A percentile compares a stretch with the other conserved stretches of the same genome.
Evolutionary conservation across 805 yeast genomes (phyloP).

Genomic region (Cyberlindnera galapagoensis): DNA sequence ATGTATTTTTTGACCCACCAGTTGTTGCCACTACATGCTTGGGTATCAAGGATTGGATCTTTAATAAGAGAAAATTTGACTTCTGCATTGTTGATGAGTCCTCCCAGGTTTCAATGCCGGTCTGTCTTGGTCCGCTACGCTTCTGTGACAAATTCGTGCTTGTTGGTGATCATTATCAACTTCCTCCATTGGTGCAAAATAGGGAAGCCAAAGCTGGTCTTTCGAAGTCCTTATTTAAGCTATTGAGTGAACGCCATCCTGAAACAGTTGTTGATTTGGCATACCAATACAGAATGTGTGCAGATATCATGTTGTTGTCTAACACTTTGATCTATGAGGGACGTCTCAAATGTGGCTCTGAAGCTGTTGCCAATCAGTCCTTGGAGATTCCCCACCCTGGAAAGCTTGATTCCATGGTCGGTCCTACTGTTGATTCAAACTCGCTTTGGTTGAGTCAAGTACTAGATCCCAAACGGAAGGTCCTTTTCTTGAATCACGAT

Average conservation of each 20-base stretch:
- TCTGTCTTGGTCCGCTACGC: conserved; percentile 81
- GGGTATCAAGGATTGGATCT: conserved; percentile 60
- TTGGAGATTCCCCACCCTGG: conserved; percentile 40
- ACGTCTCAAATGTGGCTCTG: conserved; percentile 68
- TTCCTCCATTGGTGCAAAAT: conserved; percentile 80
- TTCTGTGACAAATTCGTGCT: conserved; percentile 73
- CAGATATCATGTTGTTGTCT: conserved; percentile 78
- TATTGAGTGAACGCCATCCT: conserved; percentile 68
- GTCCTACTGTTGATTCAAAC: conserved; percentile 1
- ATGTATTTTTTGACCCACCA: conserved; percentile 46
- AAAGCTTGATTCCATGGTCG: conserved; percentile 5
- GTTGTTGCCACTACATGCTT: conserved; percentile 89
- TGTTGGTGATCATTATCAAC: conserved; percentile 95
- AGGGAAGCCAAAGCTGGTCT: conserved; percentile 57
- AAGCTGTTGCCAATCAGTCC: conserved; percentile 50
- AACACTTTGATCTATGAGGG: conserved; percentile 76
- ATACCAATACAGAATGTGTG: conserved; percentile 88
- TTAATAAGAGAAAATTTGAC: conserved; percentile 60
- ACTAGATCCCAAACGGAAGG: conserved; percentile 50
- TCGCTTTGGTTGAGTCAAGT: conserved; percentile 51
- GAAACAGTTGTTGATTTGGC: conserved; percentile 68
- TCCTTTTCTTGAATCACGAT: conserved; percentile 80
- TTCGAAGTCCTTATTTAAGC: conserved; percentile 69
- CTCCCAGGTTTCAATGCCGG: conserved; percentile 89
- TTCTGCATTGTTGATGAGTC: conserved; percentile 96